Conservation (phyloP, 306 rosid species). For the Elaeagnus macrophylla region DNA sequence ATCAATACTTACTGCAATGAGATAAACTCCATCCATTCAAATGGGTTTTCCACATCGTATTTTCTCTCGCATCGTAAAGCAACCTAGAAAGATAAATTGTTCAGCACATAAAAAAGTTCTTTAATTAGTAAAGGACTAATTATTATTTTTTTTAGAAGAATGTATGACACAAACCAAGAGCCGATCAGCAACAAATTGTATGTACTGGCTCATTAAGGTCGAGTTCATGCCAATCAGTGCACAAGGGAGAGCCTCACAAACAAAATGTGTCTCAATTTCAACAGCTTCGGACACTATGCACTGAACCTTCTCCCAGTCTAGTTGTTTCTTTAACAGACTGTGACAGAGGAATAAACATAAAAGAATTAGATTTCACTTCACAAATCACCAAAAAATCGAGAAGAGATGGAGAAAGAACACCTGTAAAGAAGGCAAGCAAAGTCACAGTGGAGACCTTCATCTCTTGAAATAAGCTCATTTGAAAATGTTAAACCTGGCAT, state of each 20-base stretch:
- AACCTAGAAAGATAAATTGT: slow-evolving; percentile 30
- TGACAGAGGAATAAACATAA: slow-evolving; percentile 1
- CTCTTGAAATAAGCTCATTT: slow-evolving; percentile 89
- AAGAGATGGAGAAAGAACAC: slow-evolving; percentile 18
- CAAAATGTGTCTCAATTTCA: slow-evolving; percentile 67
- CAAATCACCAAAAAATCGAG: not conserved
- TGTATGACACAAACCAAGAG: slow-evolving; percentile 44
- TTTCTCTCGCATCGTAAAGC: slow-evolving; percentile 54
- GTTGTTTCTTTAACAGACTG: slow-evolving; percentile 56
- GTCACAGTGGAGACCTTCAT: slow-evolving; percentile 94
- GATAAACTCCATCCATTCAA: slow-evolving; percentile 93
- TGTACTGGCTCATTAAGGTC: slow-evolving; percentile 80
- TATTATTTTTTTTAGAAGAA: no score
- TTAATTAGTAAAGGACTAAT: not conserved
- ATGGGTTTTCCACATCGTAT: slow-evolving; percentile 77
- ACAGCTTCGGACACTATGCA: slow-evolving; percentile 58
- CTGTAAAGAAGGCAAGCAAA: slow-evolving; percentile 91
- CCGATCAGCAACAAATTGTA: slow-evolving; percentile 85
- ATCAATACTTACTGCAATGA: slow-evolving; percentile 71
- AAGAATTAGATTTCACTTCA: not conserved
- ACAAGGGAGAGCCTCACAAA: slow-evolving; percentile 82
- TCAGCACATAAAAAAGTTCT: not conserved
- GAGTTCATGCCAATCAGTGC: slow-evolving; percentile 94
- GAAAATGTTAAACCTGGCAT: slow-evolving; percentile 92
- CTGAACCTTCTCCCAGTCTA: slow-evolving; percentile 39